A percentile compares a stretch with the other conserved stretches of the same genome.
Conservation (phyloP, 2,329 filamentous ascomycete species). For the Zopfia rhizophila region DNA sequence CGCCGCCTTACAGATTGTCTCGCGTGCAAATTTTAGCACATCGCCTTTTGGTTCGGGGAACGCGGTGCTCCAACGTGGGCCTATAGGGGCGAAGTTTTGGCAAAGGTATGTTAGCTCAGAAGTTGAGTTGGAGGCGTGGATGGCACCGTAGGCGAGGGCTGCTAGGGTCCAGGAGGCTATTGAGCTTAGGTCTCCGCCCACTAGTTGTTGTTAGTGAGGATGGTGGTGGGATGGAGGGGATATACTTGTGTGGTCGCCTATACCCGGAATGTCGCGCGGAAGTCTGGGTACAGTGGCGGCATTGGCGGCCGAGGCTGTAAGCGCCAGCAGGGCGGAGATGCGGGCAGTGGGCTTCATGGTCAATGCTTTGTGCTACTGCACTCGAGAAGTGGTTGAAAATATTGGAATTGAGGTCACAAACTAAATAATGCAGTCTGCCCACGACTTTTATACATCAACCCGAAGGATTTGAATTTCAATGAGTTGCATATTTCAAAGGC, state of each 20-base stretch:
- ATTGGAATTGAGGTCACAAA: no score
- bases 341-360: no score
- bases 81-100: slow-evolving; percentile 9
- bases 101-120: slow-evolving; percentile 17
- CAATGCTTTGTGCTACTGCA: no score
- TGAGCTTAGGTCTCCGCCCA: slow-evolving; percentile 15
- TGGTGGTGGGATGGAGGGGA: background rate
- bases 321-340: slow-evolving; percentile 2
- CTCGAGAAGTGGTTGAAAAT: no score
- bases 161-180: slow-evolving; percentile 17
- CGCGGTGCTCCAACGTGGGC: slow-evolving; percentile 11
- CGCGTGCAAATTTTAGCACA: slow-evolving; percentile 12
- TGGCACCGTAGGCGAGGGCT: slow-evolving; percentile 16
- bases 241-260: slow-evolving; percentile 14
- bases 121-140: slow-evolving; percentile 15
- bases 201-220: slow-evolving; percentile 6
- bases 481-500: no score
- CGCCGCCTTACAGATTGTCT: slow-evolving; percentile 15
- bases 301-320: slow-evolving; percentile 3
- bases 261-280: slow-evolving; percentile 11
- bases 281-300: slow-evolving; percentile 1
- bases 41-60: slow-evolving; percentile 17
- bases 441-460: no score
- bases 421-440: no score
- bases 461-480: no score